These are phyloP conservation scores for Backusella australiensis DNA, from an alignment of 192 early-diverging fungal genomes.

Conservation along the genomic window DNA sequence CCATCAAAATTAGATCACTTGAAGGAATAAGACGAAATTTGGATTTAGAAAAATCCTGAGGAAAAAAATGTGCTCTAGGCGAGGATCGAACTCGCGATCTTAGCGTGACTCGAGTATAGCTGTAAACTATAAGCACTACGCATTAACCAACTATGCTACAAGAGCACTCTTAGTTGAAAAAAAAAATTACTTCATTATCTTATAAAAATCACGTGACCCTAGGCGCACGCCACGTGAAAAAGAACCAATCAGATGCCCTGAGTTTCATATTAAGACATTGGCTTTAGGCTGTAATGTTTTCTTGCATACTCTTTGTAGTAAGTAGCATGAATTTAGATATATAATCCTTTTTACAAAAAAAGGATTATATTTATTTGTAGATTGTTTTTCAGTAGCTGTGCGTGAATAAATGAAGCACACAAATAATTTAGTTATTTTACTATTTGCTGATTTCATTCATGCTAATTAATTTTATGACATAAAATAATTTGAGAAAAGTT, in stretches of 20 bases:
- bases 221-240: neutral
- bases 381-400: neutral
- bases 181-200: neutral
- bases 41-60: too few species aligned
- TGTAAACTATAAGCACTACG: conserved; percentile 58
- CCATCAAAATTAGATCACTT: too few species aligned
- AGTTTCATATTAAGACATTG: neutral
- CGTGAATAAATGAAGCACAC: neutral
- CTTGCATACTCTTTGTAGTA: neutral
- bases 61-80: conserved; percentile 41
- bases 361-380: neutral
- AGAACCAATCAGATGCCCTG: neutral
- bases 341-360: neutral
- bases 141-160: conserved; percentile 59
- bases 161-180: conserved; percentile 23
- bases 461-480: too few species aligned
- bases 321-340: neutral
- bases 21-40: too few species aligned
- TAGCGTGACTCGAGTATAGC: conserved; percentile 59
- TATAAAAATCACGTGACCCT: neutral
- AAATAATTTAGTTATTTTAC: neutral
- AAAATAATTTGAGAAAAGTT: neutral
- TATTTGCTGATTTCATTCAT: too few species aligned
- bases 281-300: neutral
- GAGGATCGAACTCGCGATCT: conserved; percentile 67